Conservation (phyloP, 768 basidiomycete species). For the Trametes elegans region DNA sequence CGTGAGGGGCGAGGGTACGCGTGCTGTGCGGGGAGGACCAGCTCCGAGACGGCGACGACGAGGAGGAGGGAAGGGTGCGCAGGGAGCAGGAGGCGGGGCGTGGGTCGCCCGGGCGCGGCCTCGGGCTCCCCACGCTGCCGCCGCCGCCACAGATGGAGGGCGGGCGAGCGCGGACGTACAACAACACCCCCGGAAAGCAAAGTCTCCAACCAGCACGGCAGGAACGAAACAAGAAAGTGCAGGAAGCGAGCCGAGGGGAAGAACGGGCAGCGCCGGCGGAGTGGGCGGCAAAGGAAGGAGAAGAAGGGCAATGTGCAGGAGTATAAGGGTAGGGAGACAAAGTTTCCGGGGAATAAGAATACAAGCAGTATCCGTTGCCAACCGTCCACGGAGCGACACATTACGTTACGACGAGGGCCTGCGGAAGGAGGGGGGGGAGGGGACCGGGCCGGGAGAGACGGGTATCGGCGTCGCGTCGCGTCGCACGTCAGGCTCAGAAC, state of each 20-base stretch:
- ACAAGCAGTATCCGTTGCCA: constrained; percentile 21
- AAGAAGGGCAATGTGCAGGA: not conserved
- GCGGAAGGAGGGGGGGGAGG: not conserved
- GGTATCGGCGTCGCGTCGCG: not conserved
- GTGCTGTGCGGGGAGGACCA: not conserved
- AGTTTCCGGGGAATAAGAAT: constrained; percentile 19
- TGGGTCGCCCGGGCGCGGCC: constrained; percentile 15
- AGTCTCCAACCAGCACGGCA: constrained; percentile 14
- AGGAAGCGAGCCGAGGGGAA: constrained; percentile 2
- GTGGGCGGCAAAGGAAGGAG: not conserved
- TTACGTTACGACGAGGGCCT: constrained; percentile 12
- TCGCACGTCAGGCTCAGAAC: constrained; percentile 51
- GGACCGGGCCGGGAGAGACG: not conserved
- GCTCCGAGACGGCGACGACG: constrained; percentile 10
- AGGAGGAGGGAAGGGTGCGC: not conserved
- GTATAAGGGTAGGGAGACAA: constrained; percentile 3
- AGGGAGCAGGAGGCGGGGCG: constrained; percentile 1
- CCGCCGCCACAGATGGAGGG: too few relatives aligned
- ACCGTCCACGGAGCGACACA: constrained; percentile 16
- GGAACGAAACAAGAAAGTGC: constrained; percentile 10
- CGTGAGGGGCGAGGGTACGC: constrained; percentile 8
- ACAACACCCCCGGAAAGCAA: constrained; percentile 18
- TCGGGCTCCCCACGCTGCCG: constrained; percentile 16
- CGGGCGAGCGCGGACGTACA: constrained; percentile 15
- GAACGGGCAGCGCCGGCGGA: not conserved